Conservation (phyloP, 2,329 filamentous ascomycete species). For the Cladosporium sp. region DNA sequence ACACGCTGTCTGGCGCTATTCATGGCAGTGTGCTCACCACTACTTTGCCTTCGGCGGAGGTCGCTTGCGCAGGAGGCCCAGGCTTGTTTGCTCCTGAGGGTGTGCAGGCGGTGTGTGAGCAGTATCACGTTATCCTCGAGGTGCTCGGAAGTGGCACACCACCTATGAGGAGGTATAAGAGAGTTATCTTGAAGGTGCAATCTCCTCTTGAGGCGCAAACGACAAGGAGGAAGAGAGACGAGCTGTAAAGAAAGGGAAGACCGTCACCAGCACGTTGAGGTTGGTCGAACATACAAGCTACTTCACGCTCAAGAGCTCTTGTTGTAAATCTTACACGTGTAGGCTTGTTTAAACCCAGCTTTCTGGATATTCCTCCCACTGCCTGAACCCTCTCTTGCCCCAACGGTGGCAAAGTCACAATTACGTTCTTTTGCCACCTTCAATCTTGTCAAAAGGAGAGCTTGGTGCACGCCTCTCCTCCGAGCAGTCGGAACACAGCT, state of each 20-base stretch:
- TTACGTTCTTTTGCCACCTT: background rate
- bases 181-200: slow-evolving; percentile 35
- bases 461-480: background rate
- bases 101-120: slow-evolving; percentile 38
- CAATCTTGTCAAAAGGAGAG: background rate
- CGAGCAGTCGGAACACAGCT: background rate
- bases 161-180: slow-evolving; percentile 45
- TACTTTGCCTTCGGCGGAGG: slow-evolving; percentile 31
- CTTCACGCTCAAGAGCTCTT: background rate
- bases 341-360: background rate
- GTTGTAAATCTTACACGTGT: background rate
- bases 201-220: background rate
- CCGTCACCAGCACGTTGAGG: too few species aligned
- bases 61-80: slow-evolving; percentile 36
- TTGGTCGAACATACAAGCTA: too few species aligned
- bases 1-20: slow-evolving; percentile 33
- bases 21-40: slow-evolving; percentile 26
- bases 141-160: slow-evolving; percentile 44
- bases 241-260: slow-evolving; percentile 15
- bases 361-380: slow-evolving; percentile 2
- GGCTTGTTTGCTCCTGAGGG: slow-evolving; percentile 28
- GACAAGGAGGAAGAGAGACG: slow-evolving; percentile 13
- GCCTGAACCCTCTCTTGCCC: background rate
- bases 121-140: slow-evolving; percentile 49
- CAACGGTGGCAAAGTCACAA: background rate